Conservation (phyloP, 306 rosid species). For the Dicorynia guianensis region DNA sequence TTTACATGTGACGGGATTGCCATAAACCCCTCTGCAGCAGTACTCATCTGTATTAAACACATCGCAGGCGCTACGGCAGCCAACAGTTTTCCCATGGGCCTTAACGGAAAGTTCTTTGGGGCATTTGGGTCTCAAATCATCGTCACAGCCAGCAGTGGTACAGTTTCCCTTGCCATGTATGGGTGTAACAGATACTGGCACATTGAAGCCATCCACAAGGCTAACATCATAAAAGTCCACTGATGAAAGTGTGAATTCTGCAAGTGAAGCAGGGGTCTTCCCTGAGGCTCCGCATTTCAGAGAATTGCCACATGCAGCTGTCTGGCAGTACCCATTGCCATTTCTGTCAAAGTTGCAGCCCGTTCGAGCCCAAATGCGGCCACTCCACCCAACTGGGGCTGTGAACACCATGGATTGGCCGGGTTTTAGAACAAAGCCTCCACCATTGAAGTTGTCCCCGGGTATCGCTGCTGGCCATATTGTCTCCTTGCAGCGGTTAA, state of each 20-base stretch:
- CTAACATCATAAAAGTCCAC: slow-evolving; percentile 83
- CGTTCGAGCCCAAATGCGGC: slow-evolving; percentile 94
- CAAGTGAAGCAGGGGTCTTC: slow-evolving; percentile 78
- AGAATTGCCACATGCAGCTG: slow-evolving; percentile 69
- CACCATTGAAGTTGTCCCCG: slow-evolving; percentile 75
- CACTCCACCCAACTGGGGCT: slow-evolving; percentile 76
- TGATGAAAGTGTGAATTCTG: slow-evolving; percentile 73
- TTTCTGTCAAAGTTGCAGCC: slow-evolving; percentile 78
- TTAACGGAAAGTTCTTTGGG: slow-evolving; percentile 64
- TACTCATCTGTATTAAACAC: slow-evolving; percentile 80
- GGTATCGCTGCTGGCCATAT: slow-evolving; percentile 84
- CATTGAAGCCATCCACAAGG: slow-evolving; percentile 89
- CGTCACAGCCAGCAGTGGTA: slow-evolving; percentile 67
- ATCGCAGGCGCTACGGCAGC: slow-evolving; percentile 90
- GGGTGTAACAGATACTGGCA: slow-evolving; percentile 64
- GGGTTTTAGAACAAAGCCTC: slow-evolving; percentile 73
- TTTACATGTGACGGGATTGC: slow-evolving; percentile 65
- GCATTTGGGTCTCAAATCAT: slow-evolving; percentile 62
- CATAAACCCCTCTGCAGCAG: slow-evolving; percentile 81
- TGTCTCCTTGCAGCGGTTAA: slow-evolving; percentile 83
- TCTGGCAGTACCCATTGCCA: slow-evolving; percentile 71
- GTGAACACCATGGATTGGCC: slow-evolving; percentile 66
- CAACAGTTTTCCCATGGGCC: slow-evolving; percentile 62
- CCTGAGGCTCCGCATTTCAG: slow-evolving; percentile 74
- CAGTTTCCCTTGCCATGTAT: slow-evolving; percentile 80